A percentile compares a stretch with the other conserved stretches of the same genome.
phyloP scores from a whole-genome alignment of 1,284 basidiomycete genomes.

The Trichosporon faecale region DNA sequence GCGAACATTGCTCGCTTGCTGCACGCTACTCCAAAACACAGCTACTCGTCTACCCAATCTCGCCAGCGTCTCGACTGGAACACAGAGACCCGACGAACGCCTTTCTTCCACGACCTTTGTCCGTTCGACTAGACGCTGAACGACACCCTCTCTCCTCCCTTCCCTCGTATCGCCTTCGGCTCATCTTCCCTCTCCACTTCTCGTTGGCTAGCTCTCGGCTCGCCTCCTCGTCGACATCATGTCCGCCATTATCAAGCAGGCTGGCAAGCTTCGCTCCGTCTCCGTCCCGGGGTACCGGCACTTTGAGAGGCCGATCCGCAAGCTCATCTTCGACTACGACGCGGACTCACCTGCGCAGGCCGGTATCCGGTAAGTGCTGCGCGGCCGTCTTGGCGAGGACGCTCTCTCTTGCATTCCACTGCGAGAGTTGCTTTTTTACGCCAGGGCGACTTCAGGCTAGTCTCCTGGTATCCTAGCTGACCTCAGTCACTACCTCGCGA shows the following conservation, averaged over 20 bases:
- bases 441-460: too few relatives aligned
- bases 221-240: conserved; percentile 1
- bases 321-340: conserved; percentile 49
- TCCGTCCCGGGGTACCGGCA: conserved; percentile 48
- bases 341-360: conserved; percentile 40
- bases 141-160: not conserved
- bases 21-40: not conserved
- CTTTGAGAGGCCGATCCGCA: conserved; percentile 47
- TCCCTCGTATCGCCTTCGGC: not conserved
- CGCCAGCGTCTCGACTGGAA: not conserved
- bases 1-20: not conserved
- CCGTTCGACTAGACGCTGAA: not conserved
- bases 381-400: too few relatives aligned
- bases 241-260: not conserved
- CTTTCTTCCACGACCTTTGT: not conserved
- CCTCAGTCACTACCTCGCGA: conserved; percentile 24
- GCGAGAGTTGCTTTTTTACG: too few relatives aligned
- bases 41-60: not conserved
- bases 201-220: not conserved
- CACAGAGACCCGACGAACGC: not conserved
- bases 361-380: conserved; percentile 39
- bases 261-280: conserved; percentile 31
- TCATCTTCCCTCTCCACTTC: not conserved
- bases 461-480: not conserved
- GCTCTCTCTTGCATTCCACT: too few relatives aligned